These are phyloP conservation scores for Scedosporium boydii DNA, from an alignment of 2,329 filamentous ascomycete species.

Conservation along the genomic window DNA sequence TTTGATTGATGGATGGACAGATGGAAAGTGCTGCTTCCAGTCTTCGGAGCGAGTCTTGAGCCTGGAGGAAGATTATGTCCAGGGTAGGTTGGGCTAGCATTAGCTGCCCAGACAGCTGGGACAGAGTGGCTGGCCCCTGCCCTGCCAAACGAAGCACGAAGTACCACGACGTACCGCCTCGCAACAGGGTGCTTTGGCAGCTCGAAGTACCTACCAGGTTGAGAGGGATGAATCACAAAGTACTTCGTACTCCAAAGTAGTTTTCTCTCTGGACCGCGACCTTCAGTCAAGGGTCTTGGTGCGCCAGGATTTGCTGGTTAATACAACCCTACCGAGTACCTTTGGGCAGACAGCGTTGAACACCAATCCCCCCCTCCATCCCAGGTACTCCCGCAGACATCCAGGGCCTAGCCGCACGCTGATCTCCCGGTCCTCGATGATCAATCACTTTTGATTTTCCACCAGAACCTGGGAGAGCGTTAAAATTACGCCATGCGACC, in stretches of 20 bases:
- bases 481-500: neutral
- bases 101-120: neutral
- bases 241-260: too few relatives aligned
- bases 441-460: too few relatives aligned
- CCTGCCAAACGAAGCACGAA: neutral
- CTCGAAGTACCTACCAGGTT: neutral
- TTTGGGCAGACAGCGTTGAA: too few relatives aligned
- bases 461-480: too few relatives aligned
- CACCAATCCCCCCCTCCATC: too few relatives aligned
- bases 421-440: neutral
- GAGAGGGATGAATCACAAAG: too few relatives aligned
- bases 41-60: too few relatives aligned
- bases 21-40: too few relatives aligned
- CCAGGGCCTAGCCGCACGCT: neutral
- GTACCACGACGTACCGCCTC: neutral
- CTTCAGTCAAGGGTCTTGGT: too few relatives aligned
- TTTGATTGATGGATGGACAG: too few relatives aligned
- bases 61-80: neutral
- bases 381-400: neutral
- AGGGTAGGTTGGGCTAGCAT: neutral
- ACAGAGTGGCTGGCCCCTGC: neutral
- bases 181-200: neutral
- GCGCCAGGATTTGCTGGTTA: neutral
- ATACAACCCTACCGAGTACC: neutral
- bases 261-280: neutral